These are phyloP conservation scores for Phyllosticta ampelicida DNA, from an alignment of 2,329 filamentous ascomycete species.

Conservation along the genomic window DNA sequence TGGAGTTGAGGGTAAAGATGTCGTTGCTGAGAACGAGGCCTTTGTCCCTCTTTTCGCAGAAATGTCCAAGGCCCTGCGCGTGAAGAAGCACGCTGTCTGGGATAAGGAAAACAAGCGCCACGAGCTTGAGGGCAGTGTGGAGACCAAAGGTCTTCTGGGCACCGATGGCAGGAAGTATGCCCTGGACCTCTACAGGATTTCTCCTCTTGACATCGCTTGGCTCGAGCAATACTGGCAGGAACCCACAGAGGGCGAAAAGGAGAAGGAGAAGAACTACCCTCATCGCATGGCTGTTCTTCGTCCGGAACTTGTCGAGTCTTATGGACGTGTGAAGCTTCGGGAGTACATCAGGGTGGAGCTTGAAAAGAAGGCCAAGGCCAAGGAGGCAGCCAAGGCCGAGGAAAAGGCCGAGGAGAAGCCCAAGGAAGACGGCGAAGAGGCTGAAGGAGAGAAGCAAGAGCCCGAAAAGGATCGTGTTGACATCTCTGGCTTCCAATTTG, in stretches of 20 bases:
- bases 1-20: slow-evolving; percentile 92
- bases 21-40: slow-evolving; percentile 79
- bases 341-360: slow-evolving; percentile 79
- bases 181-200: slow-evolving; percentile 91
- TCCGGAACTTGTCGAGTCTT: slow-evolving; percentile 78
- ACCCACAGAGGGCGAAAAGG: slow-evolving; percentile 34
- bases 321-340: slow-evolving; percentile 75
- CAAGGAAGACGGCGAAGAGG: slow-evolving; percentile 16
- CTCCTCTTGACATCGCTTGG: slow-evolving; percentile 84
- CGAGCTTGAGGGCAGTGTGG: slow-evolving; percentile 87
- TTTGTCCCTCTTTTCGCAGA: slow-evolving; percentile 80
- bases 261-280: slow-evolving; percentile 56
- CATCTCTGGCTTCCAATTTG: slow-evolving; percentile 74
- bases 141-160: slow-evolving; percentile 94
- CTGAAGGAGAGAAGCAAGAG: slow-evolving; percentile 18
- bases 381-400: slow-evolving; percentile 21
- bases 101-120: slow-evolving; percentile 89
- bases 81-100: slow-evolving; percentile 95
- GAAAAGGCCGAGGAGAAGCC: slow-evolving; percentile 12
- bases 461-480: slow-evolving; percentile 60
- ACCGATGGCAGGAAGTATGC: slow-evolving; percentile 96
- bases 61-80: slow-evolving; percentile 77
- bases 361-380: slow-evolving; percentile 23
- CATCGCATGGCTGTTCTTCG: slow-evolving; percentile 94
- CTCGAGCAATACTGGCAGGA: slow-evolving; percentile 60